These are phyloP conservation scores for Saccharomycopsis crataegensis DNA, from an alignment of 1,139 yeast genomes.

Conservation along the genomic window DNA sequence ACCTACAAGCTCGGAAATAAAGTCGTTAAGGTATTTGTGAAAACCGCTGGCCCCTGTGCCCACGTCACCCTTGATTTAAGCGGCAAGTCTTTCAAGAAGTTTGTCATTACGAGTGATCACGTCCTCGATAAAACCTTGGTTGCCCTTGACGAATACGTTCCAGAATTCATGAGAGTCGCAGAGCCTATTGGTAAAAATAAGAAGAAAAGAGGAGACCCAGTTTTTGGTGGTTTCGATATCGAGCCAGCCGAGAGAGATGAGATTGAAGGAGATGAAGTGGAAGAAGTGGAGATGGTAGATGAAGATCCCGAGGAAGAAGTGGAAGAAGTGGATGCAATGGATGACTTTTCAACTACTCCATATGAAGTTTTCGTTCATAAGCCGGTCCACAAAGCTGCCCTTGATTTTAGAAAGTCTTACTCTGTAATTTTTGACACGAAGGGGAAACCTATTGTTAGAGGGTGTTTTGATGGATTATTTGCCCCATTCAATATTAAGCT, in stretches of 20 bases:
- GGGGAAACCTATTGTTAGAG: constrained; percentile 54
- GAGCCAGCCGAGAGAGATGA: not conserved
- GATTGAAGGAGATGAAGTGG: not conserved
- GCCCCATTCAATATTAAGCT: constrained; percentile 52
- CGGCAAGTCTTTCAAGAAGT: not conserved
- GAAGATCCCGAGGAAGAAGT: not conserved
- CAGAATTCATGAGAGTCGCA: constrained; percentile 1
- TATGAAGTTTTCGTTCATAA: constrained; percentile 9
- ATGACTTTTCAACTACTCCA: not conserved
- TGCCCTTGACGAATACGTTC: constrained; percentile 3
- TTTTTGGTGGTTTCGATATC: too few species aligned
- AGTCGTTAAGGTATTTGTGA: not conserved
- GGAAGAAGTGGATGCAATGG: not conserved
- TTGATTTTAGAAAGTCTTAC: constrained; percentile 3
- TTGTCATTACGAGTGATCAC: constrained; percentile 4
- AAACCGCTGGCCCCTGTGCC: not conserved
- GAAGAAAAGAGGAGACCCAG: too few species aligned
- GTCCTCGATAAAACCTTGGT: constrained; percentile 1
- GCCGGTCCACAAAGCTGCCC: constrained; percentile 8
- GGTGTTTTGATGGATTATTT: constrained; percentile 56
- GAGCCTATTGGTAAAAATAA: not conserved
- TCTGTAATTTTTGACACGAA: constrained; percentile 39
- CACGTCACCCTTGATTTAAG: not conserved
- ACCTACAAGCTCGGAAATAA: constrained; percentile 5
- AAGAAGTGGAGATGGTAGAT: not conserved